Percentiles rank a stretch among this genome's conserved stretches.
Evolutionary conservation across 2,329 filamentous ascomycete genomes (phyloP).

Genomic region (Fusarium sacchari): DNA sequence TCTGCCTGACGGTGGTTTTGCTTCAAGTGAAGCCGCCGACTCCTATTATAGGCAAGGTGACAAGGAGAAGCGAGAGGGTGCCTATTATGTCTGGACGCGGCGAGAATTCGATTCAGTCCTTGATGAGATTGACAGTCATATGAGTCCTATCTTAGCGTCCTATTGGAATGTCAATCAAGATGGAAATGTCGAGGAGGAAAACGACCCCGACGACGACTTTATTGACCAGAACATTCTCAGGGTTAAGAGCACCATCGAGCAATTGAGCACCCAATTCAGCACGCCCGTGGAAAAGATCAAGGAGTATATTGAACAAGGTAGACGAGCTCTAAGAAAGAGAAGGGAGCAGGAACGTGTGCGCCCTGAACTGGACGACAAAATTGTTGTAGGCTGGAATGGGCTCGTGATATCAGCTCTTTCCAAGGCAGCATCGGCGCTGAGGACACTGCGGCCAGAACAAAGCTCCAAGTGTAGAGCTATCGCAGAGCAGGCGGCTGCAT

Average conservation of each 20-base stretch:
- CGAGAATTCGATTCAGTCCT: constrained; percentile 86
- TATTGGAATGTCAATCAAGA: constrained; percentile 87
- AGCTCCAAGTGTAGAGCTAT: constrained; percentile 70
- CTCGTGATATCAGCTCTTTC: constrained; percentile 87
- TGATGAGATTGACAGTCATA: constrained; percentile 57
- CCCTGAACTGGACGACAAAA: constrained; percentile 87
- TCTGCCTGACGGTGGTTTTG: constrained; percentile 77
- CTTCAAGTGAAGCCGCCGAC: constrained; percentile 90
- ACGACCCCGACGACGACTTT: constrained; percentile 93
- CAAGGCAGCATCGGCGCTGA: constrained; percentile 75
- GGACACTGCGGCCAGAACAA: constrained; percentile 64
- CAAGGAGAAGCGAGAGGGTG: constrained; percentile 85
- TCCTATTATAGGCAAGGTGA: constrained; percentile 80
- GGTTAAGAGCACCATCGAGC: constrained; percentile 72
- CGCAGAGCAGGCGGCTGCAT: constrained; percentile 75
- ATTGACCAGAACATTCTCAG: constrained; percentile 91
- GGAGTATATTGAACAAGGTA: constrained; percentile 73
- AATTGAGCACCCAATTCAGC: constrained; percentile 79
- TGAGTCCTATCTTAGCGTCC: constrained; percentile 78
- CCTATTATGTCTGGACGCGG: constrained; percentile 93
- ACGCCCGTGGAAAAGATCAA: constrained; percentile 75
- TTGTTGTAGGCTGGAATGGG: constrained; percentile 88
- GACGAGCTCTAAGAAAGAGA: constrained; percentile 74
- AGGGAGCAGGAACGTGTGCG: constrained; percentile 78
- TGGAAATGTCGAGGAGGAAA: constrained; percentile 83